phyloP scores from a whole-genome alignment of 78 protist genomes.

The Dictyostelium intermedium region DNA sequence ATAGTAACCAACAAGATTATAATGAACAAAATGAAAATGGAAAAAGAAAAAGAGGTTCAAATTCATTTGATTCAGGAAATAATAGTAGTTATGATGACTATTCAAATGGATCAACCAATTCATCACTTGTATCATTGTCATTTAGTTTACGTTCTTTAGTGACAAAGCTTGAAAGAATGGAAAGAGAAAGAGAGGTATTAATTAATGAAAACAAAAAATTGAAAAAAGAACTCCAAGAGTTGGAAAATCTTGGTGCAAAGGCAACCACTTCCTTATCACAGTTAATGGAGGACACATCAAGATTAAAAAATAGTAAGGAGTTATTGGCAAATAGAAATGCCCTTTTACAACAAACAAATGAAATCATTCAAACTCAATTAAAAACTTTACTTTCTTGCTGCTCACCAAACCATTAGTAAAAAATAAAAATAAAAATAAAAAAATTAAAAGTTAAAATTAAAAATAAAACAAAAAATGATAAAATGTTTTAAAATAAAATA shows the following conservation, averaged over 20 bases:
- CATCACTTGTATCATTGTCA: conserved; percentile 3
- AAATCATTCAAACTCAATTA: conserved; percentile 37
- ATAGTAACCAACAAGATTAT: background rate
- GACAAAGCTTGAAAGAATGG: conserved; percentile 55
- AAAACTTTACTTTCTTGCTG: conserved; percentile 63
- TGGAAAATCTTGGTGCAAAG: conserved; percentile 32
- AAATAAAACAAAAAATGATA: background rate
- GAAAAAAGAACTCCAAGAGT: conserved; percentile 23
- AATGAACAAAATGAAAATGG: conserved; percentile 16
- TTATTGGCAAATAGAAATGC: conserved; percentile 40
- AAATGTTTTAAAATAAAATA: background rate
- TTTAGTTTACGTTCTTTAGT: background rate
- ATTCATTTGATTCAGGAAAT: background rate
- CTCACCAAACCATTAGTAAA: conserved; percentile 17
- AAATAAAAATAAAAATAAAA: background rate
- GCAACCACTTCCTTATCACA: conserved; percentile 36
- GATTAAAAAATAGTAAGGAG: conserved; percentile 34
- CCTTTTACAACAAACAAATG: conserved; percentile 60
- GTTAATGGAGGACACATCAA: conserved; percentile 60
- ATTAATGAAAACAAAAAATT: conserved; percentile 47
- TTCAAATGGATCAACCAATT: background rate
- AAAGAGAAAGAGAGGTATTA: conserved; percentile 60
- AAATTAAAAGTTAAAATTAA: too few species aligned
- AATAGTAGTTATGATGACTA: background rate
- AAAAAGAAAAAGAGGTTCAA: conserved; percentile 4